A percentile compares a stretch with the other conserved stretches of the same genome.
Evolutionary conservation across 2,329 filamentous ascomycete species (phyloP).

Genomic region (Boeremia exigua): DNA sequence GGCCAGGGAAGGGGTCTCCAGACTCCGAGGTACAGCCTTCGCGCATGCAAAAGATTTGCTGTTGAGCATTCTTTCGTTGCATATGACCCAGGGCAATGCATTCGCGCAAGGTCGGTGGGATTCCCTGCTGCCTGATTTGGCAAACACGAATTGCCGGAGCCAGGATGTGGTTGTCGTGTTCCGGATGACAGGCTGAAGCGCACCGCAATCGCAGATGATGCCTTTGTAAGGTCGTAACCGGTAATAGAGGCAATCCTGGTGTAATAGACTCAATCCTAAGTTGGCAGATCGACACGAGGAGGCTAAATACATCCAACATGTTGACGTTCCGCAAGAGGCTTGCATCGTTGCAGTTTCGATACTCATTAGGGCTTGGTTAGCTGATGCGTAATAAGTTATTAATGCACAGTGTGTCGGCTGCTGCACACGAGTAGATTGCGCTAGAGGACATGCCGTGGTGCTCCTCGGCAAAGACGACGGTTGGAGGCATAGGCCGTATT

Average conservation of each 20-base stretch:
- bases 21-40: constrained; percentile 14
- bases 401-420: constrained; percentile 19
- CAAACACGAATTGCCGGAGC: neutral
- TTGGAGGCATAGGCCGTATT: constrained; percentile 32
- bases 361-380: constrained; percentile 21
- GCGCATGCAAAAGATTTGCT: constrained; percentile 13
- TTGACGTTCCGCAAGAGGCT: constrained; percentile 18
- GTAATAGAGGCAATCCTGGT: neutral
- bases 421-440: constrained; percentile 28
- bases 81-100: neutral
- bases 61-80: constrained; percentile 7
- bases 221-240: constrained; percentile 12
- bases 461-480: constrained; percentile 29
- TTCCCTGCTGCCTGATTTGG: constrained; percentile 2
- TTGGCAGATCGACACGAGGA: constrained; percentile 14
- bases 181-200: constrained; percentile 13
- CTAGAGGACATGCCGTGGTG: constrained; percentile 28
- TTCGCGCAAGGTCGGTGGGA: neutral
- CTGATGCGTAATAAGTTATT: constrained; percentile 14
- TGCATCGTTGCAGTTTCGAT: constrained; percentile 20
- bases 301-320: constrained; percentile 10
- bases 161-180: constrained; percentile 4
- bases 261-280: constrained; percentile 6
- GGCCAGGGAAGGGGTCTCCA: constrained; percentile 15
- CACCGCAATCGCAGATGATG: constrained; percentile 6